Base-by-base conservation (phyloP, 768 basidiomycete genomes). In the Lactifluus rugatus region DNA sequence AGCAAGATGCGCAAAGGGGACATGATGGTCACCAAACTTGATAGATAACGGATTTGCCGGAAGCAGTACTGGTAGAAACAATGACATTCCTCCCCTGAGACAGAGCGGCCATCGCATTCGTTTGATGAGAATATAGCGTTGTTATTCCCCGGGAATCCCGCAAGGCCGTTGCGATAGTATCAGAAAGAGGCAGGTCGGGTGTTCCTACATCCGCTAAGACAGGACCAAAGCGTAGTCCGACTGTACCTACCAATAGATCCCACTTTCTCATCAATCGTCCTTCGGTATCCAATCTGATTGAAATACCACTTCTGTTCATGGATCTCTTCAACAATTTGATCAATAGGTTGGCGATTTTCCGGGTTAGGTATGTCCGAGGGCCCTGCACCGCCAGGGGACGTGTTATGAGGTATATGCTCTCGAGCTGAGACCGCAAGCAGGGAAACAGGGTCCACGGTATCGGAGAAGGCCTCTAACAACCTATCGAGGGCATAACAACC, bases 31-130 rank as follows among this genome's bases (percentile, higher is more conserved):
- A 3, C 32, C 57, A 84, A 44, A 44, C 89, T 74, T 92, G 89
- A 68, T 91, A 93, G 44, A 92, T 89, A 14, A 91, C 73, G 70
- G 88, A 91, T 72, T 92, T 93, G 3, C 90, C 90, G 4, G 89
- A 92, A 7, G 92, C 91, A 8, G 93, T 95, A 62, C 85, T 86
- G 0, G 92, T 94, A 5, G 90, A 93, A 28, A 93, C 87, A 36
- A 94, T 88, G 25, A 93, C 89, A 69, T 91, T 76, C 54, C 78
- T 78, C 7, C 80, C 79, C 51, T 68, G 65, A 14, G 73, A 70
- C 10, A 92, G 73, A 0, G 82, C 78, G 61, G 81, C 77, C 60
- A 94, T 84, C 2, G 92, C 88, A 25, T 74, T 73, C 11, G 81
- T 81, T 71, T 94, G 92, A 56, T 84, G 82, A 54, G 69, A 66